Conservation (phyloP, 169 alveolate genomes). For the Plasmodium knowlesi region DNA sequence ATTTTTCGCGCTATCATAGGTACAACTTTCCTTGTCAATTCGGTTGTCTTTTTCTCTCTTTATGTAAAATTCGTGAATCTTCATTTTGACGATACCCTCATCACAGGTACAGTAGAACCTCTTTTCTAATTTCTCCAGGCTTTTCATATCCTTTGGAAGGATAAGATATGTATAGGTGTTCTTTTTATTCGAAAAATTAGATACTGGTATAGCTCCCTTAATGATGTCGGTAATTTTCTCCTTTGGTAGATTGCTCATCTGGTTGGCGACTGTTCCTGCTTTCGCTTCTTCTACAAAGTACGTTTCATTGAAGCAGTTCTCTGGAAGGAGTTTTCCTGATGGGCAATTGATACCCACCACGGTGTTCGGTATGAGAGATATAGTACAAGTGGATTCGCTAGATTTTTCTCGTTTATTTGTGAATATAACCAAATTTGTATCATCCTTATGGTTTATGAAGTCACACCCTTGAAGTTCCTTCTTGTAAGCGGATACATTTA, state of each 20-base stretch:
- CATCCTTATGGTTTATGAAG: constrained; percentile 15
- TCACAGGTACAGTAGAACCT: constrained; percentile 44
- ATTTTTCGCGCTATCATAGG: constrained; percentile 15
- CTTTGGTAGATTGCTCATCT: neutral
- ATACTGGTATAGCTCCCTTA: constrained; percentile 8
- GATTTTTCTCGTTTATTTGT: neutral
- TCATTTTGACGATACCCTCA: constrained; percentile 19
- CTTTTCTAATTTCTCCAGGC: neutral
- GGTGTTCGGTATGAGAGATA: constrained; percentile 8
- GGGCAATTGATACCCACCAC: constrained; percentile 66
- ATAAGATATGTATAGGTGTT: constrained; percentile 55
- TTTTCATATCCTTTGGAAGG: constrained; percentile 14
- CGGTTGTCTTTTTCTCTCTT: neutral
- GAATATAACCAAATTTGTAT: neutral
- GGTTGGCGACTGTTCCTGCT: neutral
- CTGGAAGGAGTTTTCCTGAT: constrained; percentile 4
- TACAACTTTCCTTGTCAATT: neutral
- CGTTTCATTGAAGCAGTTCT: constrained; percentile 17
- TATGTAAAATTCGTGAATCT: neutral
- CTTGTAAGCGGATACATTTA: constrained; percentile 39
- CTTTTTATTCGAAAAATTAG: neutral
- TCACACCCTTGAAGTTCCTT: constrained; percentile 40
- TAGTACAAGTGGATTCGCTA: neutral
- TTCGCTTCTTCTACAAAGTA: constrained; percentile 1
- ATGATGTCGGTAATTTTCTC: neutral